Base-by-base conservation (phyloP, 352 stramenopile genomes). In the Thraustochytrium striatum region DNA sequence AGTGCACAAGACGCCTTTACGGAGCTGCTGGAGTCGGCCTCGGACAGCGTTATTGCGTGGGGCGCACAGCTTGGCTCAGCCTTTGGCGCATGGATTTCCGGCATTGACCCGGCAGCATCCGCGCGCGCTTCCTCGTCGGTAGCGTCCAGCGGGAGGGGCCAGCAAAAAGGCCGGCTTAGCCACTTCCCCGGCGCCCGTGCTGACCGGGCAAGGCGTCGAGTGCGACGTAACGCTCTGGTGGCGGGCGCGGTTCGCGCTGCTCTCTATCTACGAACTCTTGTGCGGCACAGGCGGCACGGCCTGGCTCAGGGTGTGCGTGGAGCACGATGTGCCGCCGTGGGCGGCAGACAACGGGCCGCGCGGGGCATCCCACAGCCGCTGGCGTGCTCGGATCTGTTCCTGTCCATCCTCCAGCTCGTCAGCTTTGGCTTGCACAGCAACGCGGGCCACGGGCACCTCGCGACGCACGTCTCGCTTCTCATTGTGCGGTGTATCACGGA, bases 261-360 rank as follows among this genome's bases (percentile, higher is more conserved):
- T 75, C 32, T 62, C 43, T 70, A 13, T 75, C 16, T 75, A 75
- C 50, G 65, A 75, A 25, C 7, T 75, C 3, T 72, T 5, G 28
- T 55, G 39, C 11, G 11, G 65, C 65, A 9, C 25, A 9, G 65
- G 44, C 32, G 21, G 19, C 30, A 61, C 65, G 19, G 41, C 50
- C 19, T 75, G 65, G 65, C 28, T 75, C 28, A 30, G 52, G 11
- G 65, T 61, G 21, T 38, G 58, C 3, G 47, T 50, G 21, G 65
- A 75, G 52, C 65, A 75, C 50, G 65, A 75, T 43, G 43, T 38
- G n/a, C 65, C 65, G 19, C 65, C 65, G 11, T 75, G 65, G 65
- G 65, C 65, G 9, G 65, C 65, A 21, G 65, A 30, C 16, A 38
- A 75, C 35, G 65, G 44, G 8, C 65, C 43, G 16, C 16, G 25